Evolutionary conservation across 768 basidiomycete genomes (phyloP), one percentile per base, ranked within the genome.

Genomic region (Tubosaeta brunneosetosa): DNA sequence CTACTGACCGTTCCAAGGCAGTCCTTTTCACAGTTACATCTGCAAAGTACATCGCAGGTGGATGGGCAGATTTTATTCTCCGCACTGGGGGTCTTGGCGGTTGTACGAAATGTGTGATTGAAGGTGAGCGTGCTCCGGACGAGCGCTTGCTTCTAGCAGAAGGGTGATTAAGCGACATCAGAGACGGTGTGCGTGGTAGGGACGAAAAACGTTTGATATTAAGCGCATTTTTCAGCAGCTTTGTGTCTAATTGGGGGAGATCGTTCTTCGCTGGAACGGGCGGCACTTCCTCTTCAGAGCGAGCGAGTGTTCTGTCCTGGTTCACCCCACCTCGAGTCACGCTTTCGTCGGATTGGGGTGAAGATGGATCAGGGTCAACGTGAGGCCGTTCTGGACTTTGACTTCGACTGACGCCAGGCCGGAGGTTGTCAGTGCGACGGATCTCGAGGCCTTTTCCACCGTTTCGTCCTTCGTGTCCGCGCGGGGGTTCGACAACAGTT

Each of bases 41-140:
- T 41, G 77, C 72, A 60, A 78, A 88, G 57, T 77, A 76, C 83
- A 94, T 80, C 12, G 88, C 86, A 41, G 82, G 71, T 3, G 89
- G 88, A 64, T 81, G 73, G 12, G 66, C 47, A 19, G 71, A 66
- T 40, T 63, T 75, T n/a, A 66, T 66, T 52, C 60, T 74, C 19
- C 61, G 66, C 27, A 61, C 60, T 34, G 59, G 59, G 10, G 53
- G 61, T 22, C 44, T 63, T 19, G 43, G 63, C 49, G 31, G 61
- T 43, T 44, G 19, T 19, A 49, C 27, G 50, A 75, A 75, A 54
- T 56, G 45, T 70, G 76, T 25, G 66, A 76, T 57, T 44, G 57
- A 66, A 45, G 59, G 64, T 9, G 61, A 69, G 51, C 59, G 66
- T 16, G 52, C 55, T 25, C 59, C 57, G 19, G 64, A 63, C 7